Conservation (phyloP, 441 rosid species). For the Euphorbia celastroides region DNA sequence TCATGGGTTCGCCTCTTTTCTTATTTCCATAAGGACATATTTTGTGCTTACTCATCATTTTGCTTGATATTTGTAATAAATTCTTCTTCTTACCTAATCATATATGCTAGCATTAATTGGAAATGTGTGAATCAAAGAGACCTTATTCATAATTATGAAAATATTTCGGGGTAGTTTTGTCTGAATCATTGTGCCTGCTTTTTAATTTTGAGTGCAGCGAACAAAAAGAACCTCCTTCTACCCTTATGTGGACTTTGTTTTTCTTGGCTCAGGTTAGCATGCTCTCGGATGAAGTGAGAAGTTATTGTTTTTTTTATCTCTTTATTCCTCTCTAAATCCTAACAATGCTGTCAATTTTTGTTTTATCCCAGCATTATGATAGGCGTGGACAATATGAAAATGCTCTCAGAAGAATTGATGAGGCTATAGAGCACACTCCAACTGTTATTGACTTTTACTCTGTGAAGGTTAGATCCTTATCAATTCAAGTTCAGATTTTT, state of each 20-base stretch:
- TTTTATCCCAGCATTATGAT: conserved; percentile 86
- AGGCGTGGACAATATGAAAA: conserved; percentile 74
- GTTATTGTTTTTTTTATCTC: conserved; percentile 9
- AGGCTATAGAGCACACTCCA: conserved; percentile 94
- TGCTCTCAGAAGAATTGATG: conserved; percentile 83
- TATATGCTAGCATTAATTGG: background rate
- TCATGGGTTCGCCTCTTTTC: background rate
- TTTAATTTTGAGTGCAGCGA: conserved; percentile 42
- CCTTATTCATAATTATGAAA: background rate
- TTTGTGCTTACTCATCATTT: background rate
- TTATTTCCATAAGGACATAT: background rate
- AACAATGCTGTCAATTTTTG: conserved; percentile 15
- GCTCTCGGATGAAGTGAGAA: conserved; percentile 12
- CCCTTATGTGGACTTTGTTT: conserved; percentile 90
- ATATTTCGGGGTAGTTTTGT: conserved; percentile 1
- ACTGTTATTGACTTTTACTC: conserved; percentile 96
- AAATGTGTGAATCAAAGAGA: background rate
- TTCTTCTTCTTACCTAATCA: background rate
- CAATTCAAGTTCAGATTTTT: conserved; percentile 7
- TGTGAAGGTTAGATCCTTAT: conserved; percentile 61
- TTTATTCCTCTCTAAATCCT: conserved; percentile 4
- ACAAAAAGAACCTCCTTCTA: conserved; percentile 92
- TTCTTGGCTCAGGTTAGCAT: conserved; percentile 87
- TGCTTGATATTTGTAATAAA: background rate
- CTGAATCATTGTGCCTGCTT: conserved; percentile 12